These are phyloP conservation scores for Phaeosphaeriaceae sp. DNA, from an alignment of 2,329 filamentous ascomycete genomes.

Conservation along the genomic window DNA sequence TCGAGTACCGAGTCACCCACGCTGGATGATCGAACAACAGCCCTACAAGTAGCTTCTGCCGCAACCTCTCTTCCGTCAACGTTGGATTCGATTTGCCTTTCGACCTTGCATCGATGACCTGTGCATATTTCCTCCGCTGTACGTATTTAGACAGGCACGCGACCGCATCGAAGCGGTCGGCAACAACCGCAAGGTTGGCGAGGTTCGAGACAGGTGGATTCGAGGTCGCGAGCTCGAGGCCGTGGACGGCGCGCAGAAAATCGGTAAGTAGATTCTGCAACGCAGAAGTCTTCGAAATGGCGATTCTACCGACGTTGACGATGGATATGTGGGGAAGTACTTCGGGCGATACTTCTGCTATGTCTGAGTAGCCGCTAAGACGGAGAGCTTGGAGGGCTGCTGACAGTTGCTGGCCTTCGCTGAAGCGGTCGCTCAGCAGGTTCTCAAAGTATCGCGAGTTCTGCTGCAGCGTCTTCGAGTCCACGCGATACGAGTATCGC, in stretches of 20 bases:
- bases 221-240: slow-evolving; percentile 52
- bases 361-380: slow-evolving; percentile 52
- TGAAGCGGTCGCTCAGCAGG: slow-evolving; percentile 70
- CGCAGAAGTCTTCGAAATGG: slow-evolving; percentile 66
- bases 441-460: slow-evolving; percentile 74
- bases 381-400: slow-evolving; percentile 60
- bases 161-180: slow-evolving; percentile 75
- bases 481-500: slow-evolving; percentile 68
- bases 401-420: slow-evolving; percentile 65
- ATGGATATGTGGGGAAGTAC: slow-evolving; percentile 71
- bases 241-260: slow-evolving; percentile 71
- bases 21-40: slow-evolving; percentile 69
- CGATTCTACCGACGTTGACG: slow-evolving; percentile 72
- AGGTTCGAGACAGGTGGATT: slow-evolving; percentile 66
- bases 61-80: slow-evolving; percentile 68
- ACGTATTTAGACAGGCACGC: slow-evolving; percentile 63
- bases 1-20: slow-evolving; percentile 67
- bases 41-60: slow-evolving; percentile 73
- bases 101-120: slow-evolving; percentile 52
- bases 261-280: slow-evolving; percentile 71
- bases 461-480: slow-evolving; percentile 62
- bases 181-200: slow-evolving; percentile 72
- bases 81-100: slow-evolving; percentile 48
- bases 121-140: slow-evolving; percentile 52
- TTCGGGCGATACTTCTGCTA: slow-evolving; percentile 56